Conservation (phyloP, 1,139 yeast genomes). For the Debaryomyces robertsiae region DNA sequence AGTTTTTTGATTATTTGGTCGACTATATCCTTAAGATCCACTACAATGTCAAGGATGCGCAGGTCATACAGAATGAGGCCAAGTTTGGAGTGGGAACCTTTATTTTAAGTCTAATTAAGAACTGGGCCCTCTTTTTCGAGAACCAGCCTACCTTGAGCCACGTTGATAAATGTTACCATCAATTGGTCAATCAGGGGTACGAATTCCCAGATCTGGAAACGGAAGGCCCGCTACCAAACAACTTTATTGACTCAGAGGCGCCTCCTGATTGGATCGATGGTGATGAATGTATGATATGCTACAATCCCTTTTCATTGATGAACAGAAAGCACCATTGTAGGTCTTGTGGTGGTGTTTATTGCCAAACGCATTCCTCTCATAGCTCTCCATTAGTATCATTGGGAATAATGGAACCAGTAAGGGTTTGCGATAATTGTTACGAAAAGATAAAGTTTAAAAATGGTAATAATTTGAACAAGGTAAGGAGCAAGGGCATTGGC, state of each 20-base stretch:
- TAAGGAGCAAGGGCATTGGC: slow-evolving; percentile 7
- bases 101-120: slow-evolving; percentile 67
- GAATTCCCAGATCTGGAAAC: slow-evolving; percentile 59
- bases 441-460: slow-evolving; percentile 51
- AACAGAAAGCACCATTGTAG: slow-evolving; percentile 96
- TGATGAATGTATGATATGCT: slow-evolving; percentile 94
- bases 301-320: slow-evolving; percentile 73
- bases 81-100: slow-evolving; percentile 60
- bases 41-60: slow-evolving; percentile 35
- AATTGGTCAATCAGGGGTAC: slow-evolving; percentile 63
- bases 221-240: slow-evolving; percentile 42
- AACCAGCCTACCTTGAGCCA: slow-evolving; percentile 68
- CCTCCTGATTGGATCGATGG: slow-evolving; percentile 99
- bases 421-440: slow-evolving; percentile 92
- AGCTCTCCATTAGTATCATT: slow-evolving; percentile 71
- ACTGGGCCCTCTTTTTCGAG: slow-evolving; percentile 76
- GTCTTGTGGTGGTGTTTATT: slow-evolving; percentile 94
- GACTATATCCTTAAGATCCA: slow-evolving; percentile 42
- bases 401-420: slow-evolving; percentile 85
- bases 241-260: slow-evolving; percentile 80
- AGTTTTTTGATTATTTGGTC: slow-evolving; percentile 77
- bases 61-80: slow-evolving; percentile 38
- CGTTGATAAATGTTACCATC: slow-evolving; percentile 62
- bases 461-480: slow-evolving; percentile 15
- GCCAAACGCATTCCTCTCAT: slow-evolving; percentile 80